These are phyloP conservation scores for Amaranthus tricolor DNA, from an alignment of 179 eudicot species.

Conservation along the genomic window DNA sequence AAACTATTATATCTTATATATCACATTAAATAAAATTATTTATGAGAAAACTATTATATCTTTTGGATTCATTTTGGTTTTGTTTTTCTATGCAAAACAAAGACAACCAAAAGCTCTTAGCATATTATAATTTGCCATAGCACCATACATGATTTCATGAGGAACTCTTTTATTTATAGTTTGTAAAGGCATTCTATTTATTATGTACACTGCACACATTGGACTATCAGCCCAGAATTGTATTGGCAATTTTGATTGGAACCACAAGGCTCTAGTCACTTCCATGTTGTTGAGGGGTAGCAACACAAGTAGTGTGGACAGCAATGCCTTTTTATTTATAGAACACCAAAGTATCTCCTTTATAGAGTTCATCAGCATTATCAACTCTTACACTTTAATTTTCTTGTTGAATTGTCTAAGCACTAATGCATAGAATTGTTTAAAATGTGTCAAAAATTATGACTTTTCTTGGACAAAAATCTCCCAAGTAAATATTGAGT, in stretches of 20 bases:
- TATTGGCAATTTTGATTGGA: not conserved
- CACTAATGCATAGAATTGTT: not conserved
- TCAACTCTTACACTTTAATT: not conserved
- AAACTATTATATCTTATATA: too few relatives aligned
- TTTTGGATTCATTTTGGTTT: too few relatives aligned
- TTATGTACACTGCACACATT: not conserved
- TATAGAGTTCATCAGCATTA: not conserved
- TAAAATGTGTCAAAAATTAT: not conserved
- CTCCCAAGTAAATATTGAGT: not conserved
- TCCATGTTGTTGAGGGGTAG: not conserved
- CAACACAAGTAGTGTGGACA: not conserved
- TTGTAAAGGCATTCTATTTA: not conserved
- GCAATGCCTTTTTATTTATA: not conserved
- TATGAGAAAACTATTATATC: too few relatives aligned
- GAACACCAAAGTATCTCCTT: not conserved
- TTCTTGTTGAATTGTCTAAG: not conserved
- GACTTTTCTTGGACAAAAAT: not conserved
- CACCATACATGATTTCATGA: too few relatives aligned
- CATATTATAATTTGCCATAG: too few relatives aligned
- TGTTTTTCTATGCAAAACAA: too few relatives aligned
- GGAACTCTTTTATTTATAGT: not conserved
- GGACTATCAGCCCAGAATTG: not conserved
- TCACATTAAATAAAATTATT: too few relatives aligned
- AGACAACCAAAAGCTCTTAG: too few relatives aligned
- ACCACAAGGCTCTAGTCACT: not conserved